Evolutionary conservation across 1,284 basidiomycete species (phyloP), one percentile per base, ranked within the genome.

Genomic region (Puccinia sorghi): DNA sequence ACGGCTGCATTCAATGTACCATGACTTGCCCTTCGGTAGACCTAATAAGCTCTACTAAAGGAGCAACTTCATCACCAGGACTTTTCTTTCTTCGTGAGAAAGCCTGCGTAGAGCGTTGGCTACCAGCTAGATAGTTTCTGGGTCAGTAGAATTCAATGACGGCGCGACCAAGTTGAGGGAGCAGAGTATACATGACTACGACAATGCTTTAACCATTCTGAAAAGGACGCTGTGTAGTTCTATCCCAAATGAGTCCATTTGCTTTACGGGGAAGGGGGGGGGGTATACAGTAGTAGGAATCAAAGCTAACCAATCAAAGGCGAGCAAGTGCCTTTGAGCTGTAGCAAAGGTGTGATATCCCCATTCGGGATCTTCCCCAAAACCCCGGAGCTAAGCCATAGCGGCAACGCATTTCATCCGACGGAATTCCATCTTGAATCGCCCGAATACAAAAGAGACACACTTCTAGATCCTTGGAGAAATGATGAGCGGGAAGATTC

Each of bases 21-120:
- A 82, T 81, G 59, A 84, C 80, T 27, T 61, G 74, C 1, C 81
- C 81, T 66, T 83, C 82, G 13, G 83, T 78, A 3, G 80, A 80
- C 0, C 80, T 77, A 12, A 84, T 77, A 0, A 84, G 80, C 32
- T 81, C 78, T 17, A 82, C 83, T 20, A 84, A 82, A 39, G 81
- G 81, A 22, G 71, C 79, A 4, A 84, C 82, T 54, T 83, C 81
- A 11, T 71, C 11, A 79, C 79, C 8, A 84, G 69, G 2, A 80
- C 80, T 17, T 79, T 80, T n/a, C 83, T 59, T 27, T 81, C 82
- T 13, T 73, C 41, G 67, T 82, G 80, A 76, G 82, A 83, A 12
- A 84, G 81, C 3, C 72, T 70, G 11, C 80, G 61, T 9, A 84
- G 74, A 12, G 81, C 81, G 39, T 80, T 75, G 11, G 82, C 82